These are phyloP conservation scores for Phytophthora capsici DNA, from an alignment of 352 stramenopile genomes.

Conservation along the genomic window DNA sequence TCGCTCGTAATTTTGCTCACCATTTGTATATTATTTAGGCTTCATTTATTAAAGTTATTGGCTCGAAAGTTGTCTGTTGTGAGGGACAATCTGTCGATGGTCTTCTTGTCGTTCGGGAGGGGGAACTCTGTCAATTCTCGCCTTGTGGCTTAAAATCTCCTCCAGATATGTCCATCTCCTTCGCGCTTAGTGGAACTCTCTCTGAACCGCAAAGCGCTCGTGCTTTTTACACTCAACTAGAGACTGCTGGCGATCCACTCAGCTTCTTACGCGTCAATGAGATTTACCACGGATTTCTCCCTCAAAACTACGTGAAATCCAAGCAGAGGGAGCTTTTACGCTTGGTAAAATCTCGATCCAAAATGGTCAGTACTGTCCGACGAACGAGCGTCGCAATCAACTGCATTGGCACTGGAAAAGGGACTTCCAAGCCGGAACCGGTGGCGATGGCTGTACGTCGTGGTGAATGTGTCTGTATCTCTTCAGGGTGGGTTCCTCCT, in stretches of 20 bases:
- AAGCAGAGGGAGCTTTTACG: slow-evolving; percentile 29
- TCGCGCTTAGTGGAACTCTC: slow-evolving; percentile 56
- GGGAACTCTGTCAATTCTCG: slow-evolving; percentile 54
- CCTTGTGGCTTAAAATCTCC: slow-evolving; percentile 47
- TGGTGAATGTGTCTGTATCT: slow-evolving; percentile 59
- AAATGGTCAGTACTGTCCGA: slow-evolving; percentile 6
- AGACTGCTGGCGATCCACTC: slow-evolving; percentile 52
- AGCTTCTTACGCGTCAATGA: slow-evolving; percentile 53
- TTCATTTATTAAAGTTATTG: slow-evolving; percentile 50
- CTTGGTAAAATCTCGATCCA: slow-evolving; percentile 5
- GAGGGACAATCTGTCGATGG: slow-evolving; percentile 65
- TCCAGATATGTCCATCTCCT: slow-evolving; percentile 55
- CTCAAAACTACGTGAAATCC: slow-evolving; percentile 38
- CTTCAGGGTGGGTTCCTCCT: slow-evolving; percentile 60
- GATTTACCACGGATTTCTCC: slow-evolving; percentile 61
- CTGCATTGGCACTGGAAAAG: slow-evolving; percentile 6
- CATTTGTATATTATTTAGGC: slow-evolving; percentile 21
- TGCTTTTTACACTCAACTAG: slow-evolving; percentile 67
- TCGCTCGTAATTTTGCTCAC: not conserved
- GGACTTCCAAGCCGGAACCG: not conserved
- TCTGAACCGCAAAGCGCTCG: slow-evolving; percentile 33
- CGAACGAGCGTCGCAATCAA: slow-evolving; percentile 18
- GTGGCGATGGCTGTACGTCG: slow-evolving; percentile 39
- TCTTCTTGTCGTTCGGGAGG: slow-evolving; percentile 56
- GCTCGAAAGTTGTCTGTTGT: slow-evolving; percentile 58